Evolutionary conservation across 495 filamentous ascomycete genomes (phyloP).

Genomic region (Aspergillus bertholletiae): DNA sequence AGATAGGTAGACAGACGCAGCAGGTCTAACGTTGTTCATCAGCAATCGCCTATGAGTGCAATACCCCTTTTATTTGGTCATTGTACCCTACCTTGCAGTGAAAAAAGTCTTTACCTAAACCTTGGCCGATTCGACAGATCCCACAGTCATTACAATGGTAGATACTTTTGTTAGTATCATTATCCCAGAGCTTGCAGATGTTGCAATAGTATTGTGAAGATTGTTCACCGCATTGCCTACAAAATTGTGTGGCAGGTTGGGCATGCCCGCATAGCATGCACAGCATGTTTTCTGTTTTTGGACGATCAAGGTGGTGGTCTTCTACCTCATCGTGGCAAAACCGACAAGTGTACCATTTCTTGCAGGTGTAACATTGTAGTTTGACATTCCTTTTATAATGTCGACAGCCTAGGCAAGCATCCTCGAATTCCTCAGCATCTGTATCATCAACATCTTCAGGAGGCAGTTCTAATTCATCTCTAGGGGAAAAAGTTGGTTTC

Average conservation of each 20-base stretch:
- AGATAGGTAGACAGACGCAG: slow-evolving; percentile 85
- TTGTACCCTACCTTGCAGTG: slow-evolving; percentile 80
- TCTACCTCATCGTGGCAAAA: slow-evolving; percentile 90
- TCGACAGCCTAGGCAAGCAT: slow-evolving; percentile 66
- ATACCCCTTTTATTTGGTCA: not conserved
- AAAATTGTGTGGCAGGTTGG: slow-evolving; percentile 77
- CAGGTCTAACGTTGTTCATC: slow-evolving; percentile 59
- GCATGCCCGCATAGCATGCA: slow-evolving; percentile 94
- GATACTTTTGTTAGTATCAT: slow-evolving; percentile 84
- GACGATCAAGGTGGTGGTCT: slow-evolving; percentile 76
- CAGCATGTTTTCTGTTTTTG: slow-evolving; percentile 89
- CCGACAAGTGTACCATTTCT: slow-evolving; percentile 90
- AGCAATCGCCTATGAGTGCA: slow-evolving; percentile 1
- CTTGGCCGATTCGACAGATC: slow-evolving; percentile 87
- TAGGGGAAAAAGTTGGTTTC: slow-evolving; percentile 63
- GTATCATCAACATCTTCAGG: slow-evolving; percentile 42
- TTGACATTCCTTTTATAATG: slow-evolving; percentile 98
- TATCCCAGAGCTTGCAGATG: slow-evolving; percentile 96
- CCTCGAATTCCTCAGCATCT: slow-evolving; percentile 38
- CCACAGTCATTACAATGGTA: slow-evolving; percentile 98
- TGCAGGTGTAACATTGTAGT: slow-evolving; percentile 84
- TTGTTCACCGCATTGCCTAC: slow-evolving; percentile 67
- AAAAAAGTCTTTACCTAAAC: slow-evolving; percentile 92
- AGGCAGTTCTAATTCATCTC: slow-evolving; percentile 36
- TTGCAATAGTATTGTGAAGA: slow-evolving; percentile 92